Evolutionary conservation across 2,329 filamentous ascomycete genomes (phyloP).

Genomic region (Mollisia scopiformis): DNA sequence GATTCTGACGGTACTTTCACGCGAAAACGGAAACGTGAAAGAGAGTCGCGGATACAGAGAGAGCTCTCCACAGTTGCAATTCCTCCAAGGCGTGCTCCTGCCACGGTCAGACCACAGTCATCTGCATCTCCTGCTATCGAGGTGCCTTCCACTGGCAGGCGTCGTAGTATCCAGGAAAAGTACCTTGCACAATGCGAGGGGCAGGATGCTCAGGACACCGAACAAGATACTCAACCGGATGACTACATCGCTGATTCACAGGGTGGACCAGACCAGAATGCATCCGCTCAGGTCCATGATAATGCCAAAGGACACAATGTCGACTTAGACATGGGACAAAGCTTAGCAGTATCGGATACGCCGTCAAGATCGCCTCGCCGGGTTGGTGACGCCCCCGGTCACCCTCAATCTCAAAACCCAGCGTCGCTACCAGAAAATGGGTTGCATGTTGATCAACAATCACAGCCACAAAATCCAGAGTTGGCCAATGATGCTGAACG

Average conservation of each 20-base stretch:
- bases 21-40: conserved; percentile 1
- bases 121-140: conserved; percentile 11
- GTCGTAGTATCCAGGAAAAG: conserved; percentile 30
- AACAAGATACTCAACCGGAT: conserved; percentile 23
- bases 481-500: background rate
- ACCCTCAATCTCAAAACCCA: background rate
- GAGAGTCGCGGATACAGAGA: conserved; percentile 19
- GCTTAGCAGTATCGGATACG: background rate
- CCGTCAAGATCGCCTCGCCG: background rate
- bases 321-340: too few species aligned
- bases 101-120: conserved; percentile 11
- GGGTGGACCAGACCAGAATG: background rate
- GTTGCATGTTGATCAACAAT: background rate
- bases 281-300: background rate
- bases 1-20: conserved; percentile 24
- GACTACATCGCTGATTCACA: conserved; percentile 35
- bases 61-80: conserved; percentile 22
- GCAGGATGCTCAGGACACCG: conserved; percentile 29
- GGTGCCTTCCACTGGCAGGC: conserved; percentile 27
- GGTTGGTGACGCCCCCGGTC: background rate
- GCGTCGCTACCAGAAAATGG: background rate
- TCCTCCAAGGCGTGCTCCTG: conserved; percentile 3
- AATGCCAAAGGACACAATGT: background rate
- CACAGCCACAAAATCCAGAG: background rate
- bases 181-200: conserved; percentile 32